Percentiles rank a stretch among this genome's conserved stretches.
Conservation (phyloP, 148 eudicot genomes). For the Silene latifolia region DNA sequence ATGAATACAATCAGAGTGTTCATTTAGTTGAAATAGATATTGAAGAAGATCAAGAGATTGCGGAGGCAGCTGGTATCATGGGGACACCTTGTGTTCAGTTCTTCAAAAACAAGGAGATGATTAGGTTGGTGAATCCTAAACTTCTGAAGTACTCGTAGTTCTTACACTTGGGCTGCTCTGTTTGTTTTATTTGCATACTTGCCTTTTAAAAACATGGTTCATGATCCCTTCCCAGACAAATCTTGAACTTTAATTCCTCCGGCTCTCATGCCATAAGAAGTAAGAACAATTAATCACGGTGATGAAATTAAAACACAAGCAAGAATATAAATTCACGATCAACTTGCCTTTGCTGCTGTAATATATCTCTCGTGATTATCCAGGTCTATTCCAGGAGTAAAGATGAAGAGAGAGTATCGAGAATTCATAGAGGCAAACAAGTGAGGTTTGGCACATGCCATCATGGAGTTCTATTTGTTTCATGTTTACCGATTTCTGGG, state of each 20-base stretch:
- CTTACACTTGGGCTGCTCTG: not conserved
- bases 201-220: too few relatives aligned
- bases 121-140: slow-evolving; percentile 51
- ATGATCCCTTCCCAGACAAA: too few relatives aligned
- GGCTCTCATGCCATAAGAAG: not conserved
- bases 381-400: slow-evolving; percentile 94
- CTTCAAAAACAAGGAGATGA: slow-evolving; percentile 94
- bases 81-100: slow-evolving; percentile 98
- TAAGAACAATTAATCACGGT: too few relatives aligned
- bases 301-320: not conserved
- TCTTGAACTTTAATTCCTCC: not conserved
- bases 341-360: not conserved
- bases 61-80: slow-evolving; percentile 98
- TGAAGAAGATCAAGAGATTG: slow-evolving; percentile 93
- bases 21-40: slow-evolving; percentile 94
- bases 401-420: slow-evolving; percentile 99
- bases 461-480: slow-evolving; percentile 35
- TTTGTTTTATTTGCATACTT: not conserved
- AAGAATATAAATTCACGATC: not conserved
- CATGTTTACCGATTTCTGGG: slow-evolving; percentile 1
- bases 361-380: slow-evolving; percentile 23
- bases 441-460: slow-evolving; percentile 33
- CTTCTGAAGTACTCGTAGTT: not conserved
- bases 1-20: slow-evolving; percentile 78
- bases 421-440: slow-evolving; percentile 82